Conservation (phyloP, 768 basidiomycete species). For the Tricholoma bakamatsutake region DNA sequence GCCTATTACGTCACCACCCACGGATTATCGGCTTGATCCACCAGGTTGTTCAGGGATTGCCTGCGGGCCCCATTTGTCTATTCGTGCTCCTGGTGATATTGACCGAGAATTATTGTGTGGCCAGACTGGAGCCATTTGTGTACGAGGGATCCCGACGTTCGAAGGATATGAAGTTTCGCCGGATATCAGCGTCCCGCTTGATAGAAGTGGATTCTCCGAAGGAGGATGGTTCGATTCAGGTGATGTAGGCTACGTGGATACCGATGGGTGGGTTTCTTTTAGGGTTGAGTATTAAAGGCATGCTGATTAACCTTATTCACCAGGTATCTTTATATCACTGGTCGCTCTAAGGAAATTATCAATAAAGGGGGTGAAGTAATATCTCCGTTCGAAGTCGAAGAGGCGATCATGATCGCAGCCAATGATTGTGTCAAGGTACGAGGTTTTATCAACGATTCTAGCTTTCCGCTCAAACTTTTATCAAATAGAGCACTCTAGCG, state of each 20-base stretch:
- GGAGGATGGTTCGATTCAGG: constrained; percentile 52
- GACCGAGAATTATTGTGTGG: constrained; percentile 33
- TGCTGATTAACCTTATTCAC: background rate
- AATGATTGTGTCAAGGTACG: constrained; percentile 34
- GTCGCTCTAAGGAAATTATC: constrained; percentile 57
- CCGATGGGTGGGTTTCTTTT: constrained; percentile 28
- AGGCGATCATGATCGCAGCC: constrained; percentile 42
- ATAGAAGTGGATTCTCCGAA: constrained; percentile 40
- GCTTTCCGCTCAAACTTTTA: background rate
- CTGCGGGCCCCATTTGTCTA: constrained; percentile 41
- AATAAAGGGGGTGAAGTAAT: constrained; percentile 58
- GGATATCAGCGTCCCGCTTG: constrained; percentile 36
- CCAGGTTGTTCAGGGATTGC: constrained; percentile 45
- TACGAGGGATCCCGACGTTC: constrained; percentile 49
- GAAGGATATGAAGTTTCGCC: constrained; percentile 43
- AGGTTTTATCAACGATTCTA: background rate
- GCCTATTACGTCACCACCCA: constrained; percentile 43
- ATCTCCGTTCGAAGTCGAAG: constrained; percentile 56
- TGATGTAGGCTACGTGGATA: constrained; percentile 42
- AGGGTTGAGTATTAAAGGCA: background rate
- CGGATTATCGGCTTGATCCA: constrained; percentile 36
- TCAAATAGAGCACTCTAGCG: constrained; percentile 29
- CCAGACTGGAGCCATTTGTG: constrained; percentile 44
- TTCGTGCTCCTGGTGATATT: constrained; percentile 30
- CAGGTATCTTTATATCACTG: constrained; percentile 45